A percentile compares a stretch with the other conserved stretches of the same genome.
These are phyloP conservation scores for Ambrosiella xylebori DNA, from an alignment of 2,329 filamentous ascomycete genomes.

Conservation along the genomic window DNA sequence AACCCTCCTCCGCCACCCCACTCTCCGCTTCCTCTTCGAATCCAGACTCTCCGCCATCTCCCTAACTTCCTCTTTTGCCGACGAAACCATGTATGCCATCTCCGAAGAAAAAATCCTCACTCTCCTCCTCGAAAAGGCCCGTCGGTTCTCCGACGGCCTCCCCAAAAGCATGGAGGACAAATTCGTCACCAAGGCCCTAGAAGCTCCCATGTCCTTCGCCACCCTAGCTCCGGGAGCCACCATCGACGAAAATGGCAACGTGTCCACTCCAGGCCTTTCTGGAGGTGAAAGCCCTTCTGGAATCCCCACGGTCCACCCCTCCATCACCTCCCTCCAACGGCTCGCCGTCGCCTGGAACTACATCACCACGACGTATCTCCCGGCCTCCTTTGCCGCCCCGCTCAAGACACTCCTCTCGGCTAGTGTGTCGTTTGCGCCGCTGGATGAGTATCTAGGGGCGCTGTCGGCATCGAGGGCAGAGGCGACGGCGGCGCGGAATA, in stretches of 20 bases:
- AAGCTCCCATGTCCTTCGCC: conserved; percentile 51
- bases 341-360: conserved; percentile 48
- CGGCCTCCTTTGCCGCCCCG: conserved; percentile 24
- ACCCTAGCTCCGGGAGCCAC: not conserved
- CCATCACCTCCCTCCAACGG: conserved; percentile 42
- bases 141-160: conserved; percentile 46
- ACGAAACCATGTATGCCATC: conserved; percentile 71
- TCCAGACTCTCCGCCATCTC: conserved; percentile 53
- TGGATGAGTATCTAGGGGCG: conserved; percentile 52
- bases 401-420: conserved; percentile 27
- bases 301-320: conserved; percentile 18
- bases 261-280: conserved; percentile 19
- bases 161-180: conserved; percentile 71
- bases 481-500: conserved; percentile 49
- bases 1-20: conserved; percentile 33
- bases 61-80: conserved; percentile 66
- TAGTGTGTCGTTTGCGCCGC: conserved; percentile 48
- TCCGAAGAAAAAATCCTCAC: conserved; percentile 52
- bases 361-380: conserved; percentile 44
- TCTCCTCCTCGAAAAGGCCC: conserved; percentile 54
- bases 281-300: conserved; percentile 14
- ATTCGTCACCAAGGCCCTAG: conserved; percentile 60
- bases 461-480: conserved; percentile 54
- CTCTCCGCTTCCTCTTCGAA: conserved; percentile 37
- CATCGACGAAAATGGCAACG: conserved; percentile 21